Evolutionary conservation across 352 stramenopile genomes (phyloP), one percentile per base, ranked within the genome.

Genomic region (Pythium aristosporum): DNA sequence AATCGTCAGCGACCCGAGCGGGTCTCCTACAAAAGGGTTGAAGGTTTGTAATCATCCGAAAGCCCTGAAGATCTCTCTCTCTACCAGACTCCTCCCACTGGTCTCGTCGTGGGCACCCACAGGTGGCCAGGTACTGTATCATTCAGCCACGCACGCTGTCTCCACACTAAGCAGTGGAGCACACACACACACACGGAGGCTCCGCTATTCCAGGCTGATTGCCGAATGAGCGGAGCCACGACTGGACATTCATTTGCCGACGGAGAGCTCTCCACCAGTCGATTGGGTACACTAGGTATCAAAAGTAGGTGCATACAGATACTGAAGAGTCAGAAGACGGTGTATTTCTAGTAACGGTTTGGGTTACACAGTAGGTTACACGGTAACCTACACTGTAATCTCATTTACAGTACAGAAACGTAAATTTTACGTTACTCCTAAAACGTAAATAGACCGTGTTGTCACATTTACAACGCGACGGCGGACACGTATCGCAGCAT

Each of bases 41-140:
- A 64, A 72, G 55, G 12, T 69, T 74, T 74, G 43, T 74, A 72
- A 74, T 77, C 71, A 77, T 68, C 49, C 71, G 71, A 74, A 74
- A 74, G 71, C 71, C 16, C 39, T 52, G 1, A 48, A 21, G 9
- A 9, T 21, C 3, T 2, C 5, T 43, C 7, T 23, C 50, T 50
- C 41, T 32, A 54, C 12, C 8, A 9, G 8, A 13, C 1, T 39
- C 11, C 6, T 39, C 25, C 25, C 25, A 30, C 25, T 30, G 25
- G 3, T 30, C 25, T 30, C 25, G 3, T 30, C 25, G 1, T 30
- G 25, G 25, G 25, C 25, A 30, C 25, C 25, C 25, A 30, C 25
- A 30, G 25, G 3, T 30, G 25, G 25, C 25, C 1, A 30, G 3
- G n/a, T n/a, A n/a, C n/a, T n/a, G 25, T 30, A 30, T 30, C 5